These are phyloP conservation scores for Ophiocordyceps polyrhachis-furcata DNA, from an alignment of 2,329 filamentous ascomycete genomes.

Conservation along the genomic window DNA sequence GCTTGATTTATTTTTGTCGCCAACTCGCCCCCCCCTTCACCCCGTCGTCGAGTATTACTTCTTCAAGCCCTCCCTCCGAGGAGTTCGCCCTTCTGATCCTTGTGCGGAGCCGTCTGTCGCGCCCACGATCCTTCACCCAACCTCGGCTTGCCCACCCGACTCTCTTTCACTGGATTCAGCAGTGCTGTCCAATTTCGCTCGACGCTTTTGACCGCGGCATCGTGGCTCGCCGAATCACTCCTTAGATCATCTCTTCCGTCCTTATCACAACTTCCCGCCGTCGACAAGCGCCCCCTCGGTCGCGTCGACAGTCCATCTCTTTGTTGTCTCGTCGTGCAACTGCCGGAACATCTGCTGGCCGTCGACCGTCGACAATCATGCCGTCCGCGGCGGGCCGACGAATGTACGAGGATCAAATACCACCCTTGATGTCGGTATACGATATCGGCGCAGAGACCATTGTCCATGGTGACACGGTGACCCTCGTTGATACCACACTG, in stretches of 20 bases:
- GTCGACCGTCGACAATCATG: conserved; percentile 23
- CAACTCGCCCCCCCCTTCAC: not conserved
- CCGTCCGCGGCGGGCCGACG: conserved; percentile 41
- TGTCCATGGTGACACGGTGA: conserved; percentile 33
- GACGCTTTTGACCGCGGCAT: conserved; percentile 3
- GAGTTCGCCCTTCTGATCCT: not conserved
- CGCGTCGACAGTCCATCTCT: not conserved
- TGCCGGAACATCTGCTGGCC: not conserved
- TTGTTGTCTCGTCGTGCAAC: not conserved
- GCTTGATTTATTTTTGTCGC: not conserved
- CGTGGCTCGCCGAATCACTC: conserved; percentile 5
- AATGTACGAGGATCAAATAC: conserved; percentile 51
- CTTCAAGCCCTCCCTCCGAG: conserved; percentile 1
- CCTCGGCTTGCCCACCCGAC: conserved; percentile 4
- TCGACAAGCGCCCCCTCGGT: not conserved
- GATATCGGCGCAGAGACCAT: conserved; percentile 41
- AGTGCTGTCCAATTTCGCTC: conserved; percentile 25
- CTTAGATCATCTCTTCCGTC: conserved; percentile 4
- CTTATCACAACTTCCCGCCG: not conserved
- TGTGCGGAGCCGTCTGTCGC: conserved; percentile 1
- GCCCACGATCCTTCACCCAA: conserved; percentile 4
- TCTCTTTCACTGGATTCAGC: conserved; percentile 26
- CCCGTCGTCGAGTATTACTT: not conserved
- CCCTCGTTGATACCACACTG: conserved; percentile 34
- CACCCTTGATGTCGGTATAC: conserved; percentile 60